Conservation (phyloP, 2,329 filamentous ascomycete species). For the Sphaerostilbella broomeana region DNA sequence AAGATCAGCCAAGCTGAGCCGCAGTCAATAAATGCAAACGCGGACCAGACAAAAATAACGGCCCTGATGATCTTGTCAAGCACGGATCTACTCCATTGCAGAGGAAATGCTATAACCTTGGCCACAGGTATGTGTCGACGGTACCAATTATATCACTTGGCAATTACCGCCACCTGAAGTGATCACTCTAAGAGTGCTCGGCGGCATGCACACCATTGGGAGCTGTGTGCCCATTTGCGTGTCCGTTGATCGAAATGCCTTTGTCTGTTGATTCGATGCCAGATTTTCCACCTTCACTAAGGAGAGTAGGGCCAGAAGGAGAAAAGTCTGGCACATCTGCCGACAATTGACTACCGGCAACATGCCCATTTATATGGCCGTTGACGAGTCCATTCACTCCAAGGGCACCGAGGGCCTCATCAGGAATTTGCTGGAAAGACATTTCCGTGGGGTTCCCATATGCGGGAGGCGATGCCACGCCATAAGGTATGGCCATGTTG, state of each 20-base stretch:
- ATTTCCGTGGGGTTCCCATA: constrained; percentile 24
- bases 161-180: background rate
- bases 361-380: constrained; percentile 20
- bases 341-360: constrained; percentile 29
- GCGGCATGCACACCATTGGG: constrained; percentile 8
- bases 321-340: constrained; percentile 36
- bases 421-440: constrained; percentile 26
- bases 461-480: constrained; percentile 22
- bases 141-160: background rate
- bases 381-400: constrained; percentile 27
- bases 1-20: constrained; percentile 12
- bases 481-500: constrained; percentile 27
- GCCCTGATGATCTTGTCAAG: constrained; percentile 3
- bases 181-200: constrained; percentile 3
- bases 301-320: constrained; percentile 22
- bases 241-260: too few species aligned
- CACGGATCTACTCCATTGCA: background rate
- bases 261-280: too few species aligned
- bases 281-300: constrained; percentile 1
- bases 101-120: background rate
- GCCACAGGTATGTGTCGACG: too few species aligned
- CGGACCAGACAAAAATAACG: too few species aligned
- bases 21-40: too few species aligned
- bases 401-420: constrained; percentile 31
- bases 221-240: constrained; percentile 1